These are phyloP conservation scores for Cladorrhinum samala DNA, from an alignment of 495 filamentous ascomycete genomes.

Conservation along the genomic window DNA sequence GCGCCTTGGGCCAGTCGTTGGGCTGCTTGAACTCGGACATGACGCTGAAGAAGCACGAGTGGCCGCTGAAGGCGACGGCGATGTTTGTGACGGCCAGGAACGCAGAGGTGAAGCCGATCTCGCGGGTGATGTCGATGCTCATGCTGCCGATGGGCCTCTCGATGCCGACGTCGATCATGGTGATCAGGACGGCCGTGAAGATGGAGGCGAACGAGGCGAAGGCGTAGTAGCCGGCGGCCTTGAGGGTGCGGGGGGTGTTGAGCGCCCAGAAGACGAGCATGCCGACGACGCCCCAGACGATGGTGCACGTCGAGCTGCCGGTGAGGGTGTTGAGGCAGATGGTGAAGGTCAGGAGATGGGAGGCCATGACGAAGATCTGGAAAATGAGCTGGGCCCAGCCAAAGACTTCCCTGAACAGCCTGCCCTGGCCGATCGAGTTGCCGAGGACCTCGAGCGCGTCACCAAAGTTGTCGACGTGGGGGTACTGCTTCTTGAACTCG, in stretches of 20 bases:
- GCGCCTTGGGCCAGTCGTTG: slow-evolving; percentile 20
- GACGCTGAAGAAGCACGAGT: slow-evolving; percentile 21
- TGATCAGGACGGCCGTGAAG: slow-evolving; percentile 18
- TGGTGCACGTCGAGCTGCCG: slow-evolving; percentile 14
- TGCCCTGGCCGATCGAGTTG: slow-evolving; percentile 15
- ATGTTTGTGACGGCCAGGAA: slow-evolving; percentile 19
- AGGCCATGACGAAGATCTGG: slow-evolving; percentile 18
- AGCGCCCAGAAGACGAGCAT: slow-evolving; percentile 13
- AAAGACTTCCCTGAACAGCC: slow-evolving; percentile 13
- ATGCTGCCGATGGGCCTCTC: slow-evolving; percentile 15
- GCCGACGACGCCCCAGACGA: slow-evolving; percentile 19
- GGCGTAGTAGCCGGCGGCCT: slow-evolving; percentile 16
- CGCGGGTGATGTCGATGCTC: slow-evolving; percentile 7
- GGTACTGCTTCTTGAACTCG: slow-evolving; percentile 14
- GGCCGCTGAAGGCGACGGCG: slow-evolving; percentile 19
- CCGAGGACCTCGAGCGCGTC: slow-evolving; percentile 17
- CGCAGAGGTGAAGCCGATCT: slow-evolving; percentile 11
- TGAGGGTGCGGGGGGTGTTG: slow-evolving; percentile 13
- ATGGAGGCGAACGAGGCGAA: slow-evolving; percentile 18
- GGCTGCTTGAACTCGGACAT: slow-evolving; percentile 18
- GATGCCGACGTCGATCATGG: slow-evolving; percentile 20
- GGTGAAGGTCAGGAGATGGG: slow-evolving; percentile 17
- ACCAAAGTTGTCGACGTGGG: slow-evolving; percentile 15
- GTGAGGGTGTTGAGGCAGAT: slow-evolving; percentile 20
- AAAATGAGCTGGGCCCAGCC: slow-evolving; percentile 19